Base-by-base conservation (phyloP, 805 yeast genomes). In the Nakazawaea ishiwadae region DNA sequence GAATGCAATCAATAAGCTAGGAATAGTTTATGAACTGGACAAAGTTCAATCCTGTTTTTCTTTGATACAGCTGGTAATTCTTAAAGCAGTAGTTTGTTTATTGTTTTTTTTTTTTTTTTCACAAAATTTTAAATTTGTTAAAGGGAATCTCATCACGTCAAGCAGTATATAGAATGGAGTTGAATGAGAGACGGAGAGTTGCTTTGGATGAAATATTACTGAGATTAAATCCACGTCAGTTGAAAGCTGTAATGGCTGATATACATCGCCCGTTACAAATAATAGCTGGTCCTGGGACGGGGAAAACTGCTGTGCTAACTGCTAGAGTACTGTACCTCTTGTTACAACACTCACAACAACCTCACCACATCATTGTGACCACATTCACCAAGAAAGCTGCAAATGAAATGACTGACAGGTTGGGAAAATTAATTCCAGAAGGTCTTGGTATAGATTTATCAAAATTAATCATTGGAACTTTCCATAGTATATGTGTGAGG, bases 371-470 rank as follows among this genome's bases (percentile, higher is more conserved):
- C 15, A 73, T 91, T 1, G 93, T 90, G 16, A 87, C 96, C 5
- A 90, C 98, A 0, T 91, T 91, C 64, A 91, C 98, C 10, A 85
- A 86, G 51, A 86, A 84, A 52, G 98, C 99, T 0, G 95, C 97
- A 1, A 73, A 69, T 39, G 98, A 91, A 61, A 81, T 91, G 85
- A 62, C 66, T 10, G 82, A 77, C 24, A 67, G 98, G 31, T 60
- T 91, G 15, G 42, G 39, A 0, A 34, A 18, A 4, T 28, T 74
- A 38, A 51, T 79, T 6, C 48, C 18, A 44, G 42, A 5, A n/a
- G n/a, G 2, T 15, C 44, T n/a, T 49, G 37, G 47, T 2, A 54
- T 65, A 1, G 60, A 67, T 27, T 48, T 68, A 3, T 56, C 65
- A 1, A 67, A 69, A 35, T 58, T 91, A 16, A 60, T 81, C 44